These are phyloP conservation scores for Penicillium samsonianum DNA, from an alignment of 495 filamentous ascomycete species.

Conservation along the genomic window DNA sequence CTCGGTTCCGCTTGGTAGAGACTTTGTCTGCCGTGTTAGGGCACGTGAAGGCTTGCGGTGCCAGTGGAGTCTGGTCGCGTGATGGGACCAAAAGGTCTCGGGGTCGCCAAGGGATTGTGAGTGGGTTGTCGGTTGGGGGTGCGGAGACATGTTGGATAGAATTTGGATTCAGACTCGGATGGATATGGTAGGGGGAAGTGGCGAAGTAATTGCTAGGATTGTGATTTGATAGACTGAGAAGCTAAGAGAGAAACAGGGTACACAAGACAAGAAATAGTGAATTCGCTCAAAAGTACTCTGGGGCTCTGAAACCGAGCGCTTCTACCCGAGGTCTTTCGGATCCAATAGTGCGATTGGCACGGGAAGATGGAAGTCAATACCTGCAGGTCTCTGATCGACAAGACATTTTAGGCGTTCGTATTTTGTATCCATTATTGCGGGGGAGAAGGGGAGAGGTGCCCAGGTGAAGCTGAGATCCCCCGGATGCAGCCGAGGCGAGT, in stretches of 20 bases:
- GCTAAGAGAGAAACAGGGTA: not conserved
- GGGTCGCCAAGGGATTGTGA: constrained; percentile 52
- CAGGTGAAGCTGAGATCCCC: not conserved
- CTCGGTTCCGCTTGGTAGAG: constrained; percentile 46
- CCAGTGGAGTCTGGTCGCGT: constrained; percentile 77
- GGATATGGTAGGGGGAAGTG: not conserved
- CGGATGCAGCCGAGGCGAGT: constrained; percentile 11
- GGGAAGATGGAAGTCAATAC: not conserved
- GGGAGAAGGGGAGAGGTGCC: not conserved
- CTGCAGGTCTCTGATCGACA: not conserved
- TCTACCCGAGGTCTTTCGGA: constrained; percentile 7
- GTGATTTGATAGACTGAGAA: not conserved
- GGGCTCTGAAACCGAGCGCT: not conserved
- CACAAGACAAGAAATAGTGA: not conserved
- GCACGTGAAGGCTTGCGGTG: constrained; percentile 63
- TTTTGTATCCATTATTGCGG: not conserved
- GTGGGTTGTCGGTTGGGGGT: constrained; percentile 44
- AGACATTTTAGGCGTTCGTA: not conserved
- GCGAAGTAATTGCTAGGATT: not conserved
- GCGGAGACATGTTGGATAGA: constrained; percentile 21
- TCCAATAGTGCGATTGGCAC: constrained; percentile 5
- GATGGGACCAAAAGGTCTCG: constrained; percentile 73
- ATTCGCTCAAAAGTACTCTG: no score
- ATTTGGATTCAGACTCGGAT: not conserved
- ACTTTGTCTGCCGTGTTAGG: constrained; percentile 47